Evolutionary conservation across 371 early-diverging fungal genomes (phyloP).

Genomic region (Apophysomyces trapeziformis): DNA sequence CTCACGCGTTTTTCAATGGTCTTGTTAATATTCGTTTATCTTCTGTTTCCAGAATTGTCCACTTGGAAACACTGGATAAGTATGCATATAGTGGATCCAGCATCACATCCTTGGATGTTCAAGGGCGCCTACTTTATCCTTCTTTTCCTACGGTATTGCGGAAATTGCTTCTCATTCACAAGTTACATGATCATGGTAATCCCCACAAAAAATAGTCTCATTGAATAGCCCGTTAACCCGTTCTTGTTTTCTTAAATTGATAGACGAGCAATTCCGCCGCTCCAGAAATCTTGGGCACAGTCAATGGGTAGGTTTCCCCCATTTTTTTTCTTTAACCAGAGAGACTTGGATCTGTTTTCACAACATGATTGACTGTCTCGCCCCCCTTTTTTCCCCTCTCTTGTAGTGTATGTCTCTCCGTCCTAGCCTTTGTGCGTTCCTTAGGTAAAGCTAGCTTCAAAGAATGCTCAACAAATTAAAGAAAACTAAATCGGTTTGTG

Average conservation of each 20-base stretch:
- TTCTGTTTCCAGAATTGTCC: constrained; percentile 50
- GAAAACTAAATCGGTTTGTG: background rate
- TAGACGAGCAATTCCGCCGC: constrained; percentile 66
- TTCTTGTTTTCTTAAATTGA: background rate
- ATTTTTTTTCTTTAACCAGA: background rate
- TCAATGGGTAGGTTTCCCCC: constrained; percentile 57
- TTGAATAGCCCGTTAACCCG: too few relatives aligned
- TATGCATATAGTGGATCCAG: constrained; percentile 22
- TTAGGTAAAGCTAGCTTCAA: constrained; percentile 44
- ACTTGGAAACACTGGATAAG: constrained; percentile 27
- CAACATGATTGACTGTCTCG: too few relatives aligned
- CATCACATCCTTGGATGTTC: constrained; percentile 24
- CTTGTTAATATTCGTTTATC: constrained; percentile 44
- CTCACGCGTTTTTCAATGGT: constrained; percentile 44
- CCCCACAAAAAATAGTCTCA: too few relatives aligned
- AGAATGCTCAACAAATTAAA: background rate
- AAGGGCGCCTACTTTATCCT: constrained; percentile 38
- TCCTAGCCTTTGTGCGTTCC: constrained; percentile 64
- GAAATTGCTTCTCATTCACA: constrained; percentile 64
- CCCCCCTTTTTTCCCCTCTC: constrained; percentile 5
- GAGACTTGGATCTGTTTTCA: too few relatives aligned
- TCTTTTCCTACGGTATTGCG: constrained; percentile 49
- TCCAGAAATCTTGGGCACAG: constrained; percentile 61
- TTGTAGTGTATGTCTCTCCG: constrained; percentile 60
- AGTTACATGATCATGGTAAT: constrained; percentile 64